A percentile compares a stretch with the other conserved stretches of the same genome.
These are phyloP conservation scores for Barnettozyma pratensis DNA, from an alignment of 805 yeast genomes.

Conservation along the genomic window DNA sequence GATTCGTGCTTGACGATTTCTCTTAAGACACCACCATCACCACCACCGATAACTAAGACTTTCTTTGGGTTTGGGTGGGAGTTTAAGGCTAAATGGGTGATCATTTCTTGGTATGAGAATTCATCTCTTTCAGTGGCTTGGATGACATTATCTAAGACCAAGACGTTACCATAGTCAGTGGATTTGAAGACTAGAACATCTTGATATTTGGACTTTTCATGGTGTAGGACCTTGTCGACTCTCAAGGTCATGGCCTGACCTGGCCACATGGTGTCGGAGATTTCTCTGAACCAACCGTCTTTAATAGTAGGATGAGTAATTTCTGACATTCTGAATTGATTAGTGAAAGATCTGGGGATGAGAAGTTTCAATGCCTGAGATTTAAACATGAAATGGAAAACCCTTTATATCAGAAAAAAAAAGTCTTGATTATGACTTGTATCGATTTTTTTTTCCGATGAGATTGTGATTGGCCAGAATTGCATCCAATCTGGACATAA, in stretches of 20 bases:
- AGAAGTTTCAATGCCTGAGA: no score
- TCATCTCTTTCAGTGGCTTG: conserved; percentile 98
- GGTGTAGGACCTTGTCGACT: conserved; percentile 82
- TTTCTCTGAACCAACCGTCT: conserved; percentile 97
- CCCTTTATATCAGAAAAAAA: no score
- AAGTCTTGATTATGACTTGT: no score
- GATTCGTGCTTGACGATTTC: conserved; percentile 86
- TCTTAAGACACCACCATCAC: conserved; percentile 97
- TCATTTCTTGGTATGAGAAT: conserved; percentile 97
- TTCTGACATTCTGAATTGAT: conserved; percentile 25
- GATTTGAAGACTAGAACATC: conserved; percentile 92
- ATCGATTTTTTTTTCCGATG: no score
- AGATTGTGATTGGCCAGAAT: no score
- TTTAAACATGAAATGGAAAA: no score
- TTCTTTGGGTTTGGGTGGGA: conserved; percentile 92
- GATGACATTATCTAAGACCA: conserved; percentile 90
- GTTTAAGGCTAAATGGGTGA: conserved; percentile 86
- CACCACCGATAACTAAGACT: conserved; percentile 96
- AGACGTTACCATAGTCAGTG: conserved; percentile 90
- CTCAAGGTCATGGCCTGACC: conserved; percentile 94
- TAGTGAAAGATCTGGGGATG: background rate
- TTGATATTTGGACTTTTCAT: conserved; percentile 84
- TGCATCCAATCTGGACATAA: no score
- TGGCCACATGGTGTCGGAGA: conserved; percentile 96
- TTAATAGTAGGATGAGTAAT: conserved; percentile 38